Percentiles rank a stretch among this genome's conserved stretches.
Conservation (phyloP, 2,329 filamentous ascomycete species). For the Helicocarpus griseus region DNA sequence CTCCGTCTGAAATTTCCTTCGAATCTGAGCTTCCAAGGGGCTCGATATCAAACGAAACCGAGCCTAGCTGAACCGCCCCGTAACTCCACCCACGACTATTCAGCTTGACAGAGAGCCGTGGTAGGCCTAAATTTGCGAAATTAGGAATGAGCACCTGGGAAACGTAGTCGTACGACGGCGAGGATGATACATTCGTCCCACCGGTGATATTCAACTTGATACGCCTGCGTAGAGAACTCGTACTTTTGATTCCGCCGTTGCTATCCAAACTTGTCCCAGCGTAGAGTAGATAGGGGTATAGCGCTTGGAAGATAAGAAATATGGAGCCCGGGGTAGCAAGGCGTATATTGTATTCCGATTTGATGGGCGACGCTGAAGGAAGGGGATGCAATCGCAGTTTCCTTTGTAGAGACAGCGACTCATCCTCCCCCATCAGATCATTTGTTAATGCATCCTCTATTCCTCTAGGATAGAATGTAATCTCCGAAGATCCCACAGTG, state of each 20-base stretch:
- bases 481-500: slow-evolving; percentile 25
- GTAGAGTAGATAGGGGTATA: slow-evolving; percentile 50
- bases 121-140: slow-evolving; percentile 42
- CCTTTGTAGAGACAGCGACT: slow-evolving; percentile 1
- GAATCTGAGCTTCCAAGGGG: slow-evolving; percentile 22
- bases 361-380: slow-evolving; percentile 8
- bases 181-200: slow-evolving; percentile 48
- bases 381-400: background rate
- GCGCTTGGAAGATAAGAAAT: slow-evolving; percentile 48
- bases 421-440: background rate
- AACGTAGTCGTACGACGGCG: slow-evolving; percentile 49
- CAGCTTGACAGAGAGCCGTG: slow-evolving; percentile 33
- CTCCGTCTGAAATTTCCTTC: background rate
- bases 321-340: slow-evolving; percentile 44
- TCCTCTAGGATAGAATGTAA: slow-evolving; percentile 25
- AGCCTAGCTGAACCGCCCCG: slow-evolving; percentile 38
- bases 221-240: slow-evolving; percentile 1
- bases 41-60: slow-evolving; percentile 40
- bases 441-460: background rate
- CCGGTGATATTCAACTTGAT: slow-evolving; percentile 42
- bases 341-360: slow-evolving; percentile 30
- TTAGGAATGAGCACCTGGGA: slow-evolving; percentile 47
- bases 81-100: slow-evolving; percentile 46
- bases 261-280: slow-evolving; percentile 15
- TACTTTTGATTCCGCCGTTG: slow-evolving; percentile 2